phyloP scores from a whole-genome alignment of 306 rosid species.

The Dicorynia guianensis region DNA sequence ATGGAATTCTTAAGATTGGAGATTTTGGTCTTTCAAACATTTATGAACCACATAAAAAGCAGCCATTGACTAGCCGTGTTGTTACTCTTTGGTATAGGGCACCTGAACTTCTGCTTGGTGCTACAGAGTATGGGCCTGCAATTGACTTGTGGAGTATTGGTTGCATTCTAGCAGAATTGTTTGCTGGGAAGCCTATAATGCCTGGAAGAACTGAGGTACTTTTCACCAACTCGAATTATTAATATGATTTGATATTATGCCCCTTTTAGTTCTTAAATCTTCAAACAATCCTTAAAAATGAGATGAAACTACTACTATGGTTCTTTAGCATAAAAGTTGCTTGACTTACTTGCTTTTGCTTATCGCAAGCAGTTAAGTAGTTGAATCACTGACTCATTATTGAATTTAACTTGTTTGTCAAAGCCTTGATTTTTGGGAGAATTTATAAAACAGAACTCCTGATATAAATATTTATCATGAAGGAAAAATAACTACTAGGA shows the following conservation, averaged over 20 bases:
- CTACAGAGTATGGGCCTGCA: slow-evolving; percentile 77
- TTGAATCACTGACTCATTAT: neutral
- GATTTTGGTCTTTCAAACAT: slow-evolving; percentile 91
- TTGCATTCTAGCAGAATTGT: slow-evolving; percentile 88
- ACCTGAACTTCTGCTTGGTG: slow-evolving; percentile 94
- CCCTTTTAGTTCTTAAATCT: neutral
- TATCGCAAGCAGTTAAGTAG: neutral
- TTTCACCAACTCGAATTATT: slow-evolving; percentile 22
- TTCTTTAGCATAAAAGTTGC: neutral
- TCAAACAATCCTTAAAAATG: neutral
- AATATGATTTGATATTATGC: neutral
- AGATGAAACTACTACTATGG: neutral
- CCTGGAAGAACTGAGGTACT: slow-evolving; percentile 96
- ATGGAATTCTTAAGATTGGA: slow-evolving; percentile 88
- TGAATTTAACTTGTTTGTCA: neutral
- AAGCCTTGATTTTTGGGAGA: too few species aligned
- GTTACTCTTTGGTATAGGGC: slow-evolving; percentile 95
- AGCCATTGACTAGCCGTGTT: slow-evolving; percentile 88
- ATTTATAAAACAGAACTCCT: too few species aligned
- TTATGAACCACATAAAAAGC: slow-evolving; percentile 64
- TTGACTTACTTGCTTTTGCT: neutral
- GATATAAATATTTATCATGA: too few species aligned
- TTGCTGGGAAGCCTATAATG: slow-evolving; percentile 88
- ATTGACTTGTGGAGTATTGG: slow-evolving; percentile 94
- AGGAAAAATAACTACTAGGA: too few species aligned